Evolutionary conservation across 2,329 filamentous ascomycete genomes (phyloP), one percentile per base, ranked within the genome.

Genomic region (Rhexocercosporidium sp.): DNA sequence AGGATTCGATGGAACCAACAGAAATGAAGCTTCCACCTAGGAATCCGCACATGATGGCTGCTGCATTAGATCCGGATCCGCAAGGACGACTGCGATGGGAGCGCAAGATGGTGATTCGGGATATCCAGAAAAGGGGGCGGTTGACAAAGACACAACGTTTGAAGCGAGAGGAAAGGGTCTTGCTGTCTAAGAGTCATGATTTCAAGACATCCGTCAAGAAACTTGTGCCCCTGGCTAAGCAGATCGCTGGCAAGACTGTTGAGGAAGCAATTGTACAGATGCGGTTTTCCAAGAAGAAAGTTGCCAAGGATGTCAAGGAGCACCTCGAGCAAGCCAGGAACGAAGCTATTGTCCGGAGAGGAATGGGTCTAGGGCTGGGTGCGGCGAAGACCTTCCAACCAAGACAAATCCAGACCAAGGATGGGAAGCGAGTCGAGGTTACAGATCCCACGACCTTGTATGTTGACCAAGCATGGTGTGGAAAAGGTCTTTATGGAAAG

Each of bases 261-360:
- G 93, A 96, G 66, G 94, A 99, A 41, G 96, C 96, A 16, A 92
- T 98, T 72, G 82, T 92, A 64, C 96, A 99, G 84, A 97, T 99
- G 93, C 88, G 90, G 65, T 98, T 95, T 82, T 95, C 91, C 79
- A 93, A 93, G 84, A 99, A 99, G 87, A 95, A 94, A 82, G 92
- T 91, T 70, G 92, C 95, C 7, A 84, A 87, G 72, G 93, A 97
- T 75, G 88, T 98, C 31, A 83, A 87, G 73, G 90, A 88, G 76
- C 92, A 96, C 76, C 83, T 99, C 20, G 88, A 96, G 76, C 86
- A 92, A 74, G 94, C 95, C 1, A 88, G 91, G 66, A 92, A 97
- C 76, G 83, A 90, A 75, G 96, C 96, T 41, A 84, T 97, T 71
- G 92, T 92, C 18, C 86, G 86, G 74, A 86, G 90, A 46, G 94